These are phyloP conservation scores for Colletotrichum incanum DNA, from an alignment of 2,329 filamentous ascomycete species.

Conservation along the genomic window DNA sequence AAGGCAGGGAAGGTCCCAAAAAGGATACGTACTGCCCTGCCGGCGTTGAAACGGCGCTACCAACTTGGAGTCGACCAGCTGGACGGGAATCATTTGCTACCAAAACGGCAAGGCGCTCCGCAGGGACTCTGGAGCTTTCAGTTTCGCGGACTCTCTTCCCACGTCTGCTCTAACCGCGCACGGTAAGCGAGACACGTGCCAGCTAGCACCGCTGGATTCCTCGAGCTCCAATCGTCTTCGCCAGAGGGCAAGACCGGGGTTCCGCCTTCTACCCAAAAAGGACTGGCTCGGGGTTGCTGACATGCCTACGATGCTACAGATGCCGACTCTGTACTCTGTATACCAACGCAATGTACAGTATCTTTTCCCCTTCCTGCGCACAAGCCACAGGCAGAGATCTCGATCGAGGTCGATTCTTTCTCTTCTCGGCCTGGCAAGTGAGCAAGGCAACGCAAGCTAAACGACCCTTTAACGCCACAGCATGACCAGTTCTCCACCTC, in stretches of 20 bases:
- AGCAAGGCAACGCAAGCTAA: conserved; percentile 24
- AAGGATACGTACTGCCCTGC: background rate
- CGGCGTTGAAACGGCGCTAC: conserved; percentile 2
- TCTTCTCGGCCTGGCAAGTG: conserved; percentile 33
- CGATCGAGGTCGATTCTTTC: conserved; percentile 37
- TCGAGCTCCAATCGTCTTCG: background rate
- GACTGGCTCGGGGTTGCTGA: background rate
- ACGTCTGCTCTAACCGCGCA: conserved; percentile 3
- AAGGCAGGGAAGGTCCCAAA: background rate
- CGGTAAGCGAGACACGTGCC: conserved; percentile 24
- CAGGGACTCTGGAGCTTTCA: background rate
- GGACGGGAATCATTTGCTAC: conserved; percentile 10
- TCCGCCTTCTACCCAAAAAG: background rate
- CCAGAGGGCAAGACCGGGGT: background rate
- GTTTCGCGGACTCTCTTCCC: background rate
- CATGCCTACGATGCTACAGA: background rate
- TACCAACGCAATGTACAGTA: background rate
- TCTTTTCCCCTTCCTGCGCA: background rate
- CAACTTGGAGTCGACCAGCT: conserved; percentile 1
- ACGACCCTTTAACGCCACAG: conserved; percentile 34
- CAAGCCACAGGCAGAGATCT: conserved; percentile 40
- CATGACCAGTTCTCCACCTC: conserved; percentile 20
- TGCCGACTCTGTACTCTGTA: background rate
- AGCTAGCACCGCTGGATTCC: background rate
- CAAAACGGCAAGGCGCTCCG: conserved; percentile 10